A percentile compares a stretch with the other conserved stretches of the same genome.
These are phyloP conservation scores for Penicillium cataractarum DNA, from an alignment of 495 filamentous ascomycete genomes.

Conservation along the genomic window DNA sequence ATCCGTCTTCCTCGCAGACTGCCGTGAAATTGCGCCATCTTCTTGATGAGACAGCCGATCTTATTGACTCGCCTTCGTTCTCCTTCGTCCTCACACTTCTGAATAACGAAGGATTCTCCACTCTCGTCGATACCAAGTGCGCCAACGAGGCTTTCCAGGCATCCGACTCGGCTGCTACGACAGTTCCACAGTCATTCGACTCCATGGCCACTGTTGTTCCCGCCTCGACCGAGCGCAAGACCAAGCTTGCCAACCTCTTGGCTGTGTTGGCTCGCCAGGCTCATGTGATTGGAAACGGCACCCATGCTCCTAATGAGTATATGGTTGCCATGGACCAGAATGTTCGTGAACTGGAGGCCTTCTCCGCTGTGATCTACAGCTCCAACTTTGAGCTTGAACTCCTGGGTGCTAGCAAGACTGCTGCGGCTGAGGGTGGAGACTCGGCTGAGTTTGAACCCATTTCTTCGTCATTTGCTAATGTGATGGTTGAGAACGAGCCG, in stretches of 20 bases:
- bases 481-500: conserved; percentile 32
- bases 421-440: conserved; percentile 13
- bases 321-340: conserved; percentile 75
- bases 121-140: conserved; percentile 78
- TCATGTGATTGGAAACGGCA: conserved; percentile 83
- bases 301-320: conserved; percentile 75
- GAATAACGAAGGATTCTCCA: conserved; percentile 83
- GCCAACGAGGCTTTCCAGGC: conserved; percentile 75
- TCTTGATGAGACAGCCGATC: conserved; percentile 93
- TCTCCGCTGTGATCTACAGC: conserved; percentile 91
- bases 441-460: conserved; percentile 19
- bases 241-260: conserved; percentile 87
- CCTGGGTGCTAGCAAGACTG: conserved; percentile 33
- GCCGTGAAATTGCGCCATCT: conserved; percentile 73
- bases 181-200: conserved; percentile 46
- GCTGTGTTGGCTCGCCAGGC: conserved; percentile 87
- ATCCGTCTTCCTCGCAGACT: conserved; percentile 44
- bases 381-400: conserved; percentile 82
- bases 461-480: conserved; percentile 29
- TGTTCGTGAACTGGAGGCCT: conserved; percentile 86
- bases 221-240: conserved; percentile 48
- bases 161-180: conserved; percentile 46
- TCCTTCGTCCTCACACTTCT: conserved; percentile 79
- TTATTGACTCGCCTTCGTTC: conserved; percentile 92
- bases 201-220: conserved; percentile 47